Percentiles rank a stretch among this genome's conserved stretches.
Evolutionary conservation across 306 rosid genomes (phyloP).

Genomic region (Canavalia ensiformis): DNA sequence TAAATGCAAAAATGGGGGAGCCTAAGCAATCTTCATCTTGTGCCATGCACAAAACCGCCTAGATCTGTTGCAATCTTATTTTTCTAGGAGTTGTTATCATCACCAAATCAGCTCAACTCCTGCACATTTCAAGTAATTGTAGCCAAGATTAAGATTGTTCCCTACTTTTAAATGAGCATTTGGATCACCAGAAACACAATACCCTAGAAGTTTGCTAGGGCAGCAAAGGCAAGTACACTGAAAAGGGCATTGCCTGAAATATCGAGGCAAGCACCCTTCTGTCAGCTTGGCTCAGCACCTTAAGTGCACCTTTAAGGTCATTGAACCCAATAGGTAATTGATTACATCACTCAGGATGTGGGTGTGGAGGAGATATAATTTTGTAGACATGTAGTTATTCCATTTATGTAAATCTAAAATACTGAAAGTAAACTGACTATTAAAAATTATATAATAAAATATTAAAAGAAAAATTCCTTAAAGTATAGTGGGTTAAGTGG

Average conservation of each 20-base stretch:
- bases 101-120: constrained; percentile 13
- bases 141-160: neutral
- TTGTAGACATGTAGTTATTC: neutral
- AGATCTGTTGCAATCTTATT: constrained; percentile 13
- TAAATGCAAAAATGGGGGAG: neutral
- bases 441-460: neutral
- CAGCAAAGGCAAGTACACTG: neutral
- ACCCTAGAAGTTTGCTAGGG: constrained; percentile 29
- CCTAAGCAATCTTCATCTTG: constrained; percentile 23
- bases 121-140: constrained; percentile 8
- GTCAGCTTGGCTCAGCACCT: constrained; percentile 23
- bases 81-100: neutral
- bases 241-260: constrained; percentile 28
- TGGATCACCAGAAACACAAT: constrained; percentile 8
- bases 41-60: constrained; percentile 1
- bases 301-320: constrained; percentile 21
- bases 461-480: neutral
- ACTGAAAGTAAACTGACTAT: constrained; percentile 1
- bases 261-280: constrained; percentile 16
- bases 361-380: constrained; percentile 8
- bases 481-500: constrained; percentile 12
- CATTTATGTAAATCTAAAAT: constrained; percentile 14
- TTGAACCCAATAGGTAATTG: constrained; percentile 19
- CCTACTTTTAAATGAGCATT: constrained; percentile 23
- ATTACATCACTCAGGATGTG: constrained; percentile 26